These are phyloP conservation scores for Neurospora pannonica DNA, from an alignment of 495 filamentous ascomycete genomes.

Conservation along the genomic window DNA sequence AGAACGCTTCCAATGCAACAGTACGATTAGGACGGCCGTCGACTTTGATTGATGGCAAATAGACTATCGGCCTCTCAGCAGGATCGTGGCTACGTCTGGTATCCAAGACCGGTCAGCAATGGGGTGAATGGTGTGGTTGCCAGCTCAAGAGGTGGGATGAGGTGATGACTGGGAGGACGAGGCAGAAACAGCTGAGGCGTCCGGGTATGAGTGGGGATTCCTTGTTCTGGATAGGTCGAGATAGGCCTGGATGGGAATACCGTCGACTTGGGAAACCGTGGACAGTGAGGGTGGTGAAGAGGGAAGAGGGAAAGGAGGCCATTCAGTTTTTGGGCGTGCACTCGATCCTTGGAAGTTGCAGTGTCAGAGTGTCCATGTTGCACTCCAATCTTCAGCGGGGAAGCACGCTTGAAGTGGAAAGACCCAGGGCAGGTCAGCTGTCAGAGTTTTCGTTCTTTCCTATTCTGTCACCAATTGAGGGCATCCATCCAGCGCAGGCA, in stretches of 20 bases:
- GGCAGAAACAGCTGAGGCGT: background rate
- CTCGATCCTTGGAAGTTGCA: background rate
- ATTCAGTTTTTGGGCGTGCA: background rate
- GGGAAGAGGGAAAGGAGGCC: background rate
- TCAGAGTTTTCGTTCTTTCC: background rate
- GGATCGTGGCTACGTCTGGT: background rate
- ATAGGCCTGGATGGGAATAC: background rate
- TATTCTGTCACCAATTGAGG: background rate
- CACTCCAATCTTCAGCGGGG: background rate
- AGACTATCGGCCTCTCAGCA: background rate
- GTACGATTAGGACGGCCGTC: background rate
- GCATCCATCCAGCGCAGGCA: background rate
- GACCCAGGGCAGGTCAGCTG: background rate
- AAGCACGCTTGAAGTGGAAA: background rate
- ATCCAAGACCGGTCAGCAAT: background rate
- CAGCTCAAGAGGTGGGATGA: background rate
- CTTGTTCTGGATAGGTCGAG: background rate
- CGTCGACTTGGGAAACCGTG: background rate
- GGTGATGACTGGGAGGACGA: background rate
- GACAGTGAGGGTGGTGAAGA: background rate
- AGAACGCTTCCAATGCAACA: background rate
- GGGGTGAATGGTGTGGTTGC: background rate
- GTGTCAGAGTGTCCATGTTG: background rate
- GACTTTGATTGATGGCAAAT: background rate
- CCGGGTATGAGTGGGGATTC: background rate